Evolutionary conservation across 164 flowering plant genomes (phyloP).

Genomic region (Kingdonia uniflora): DNA sequence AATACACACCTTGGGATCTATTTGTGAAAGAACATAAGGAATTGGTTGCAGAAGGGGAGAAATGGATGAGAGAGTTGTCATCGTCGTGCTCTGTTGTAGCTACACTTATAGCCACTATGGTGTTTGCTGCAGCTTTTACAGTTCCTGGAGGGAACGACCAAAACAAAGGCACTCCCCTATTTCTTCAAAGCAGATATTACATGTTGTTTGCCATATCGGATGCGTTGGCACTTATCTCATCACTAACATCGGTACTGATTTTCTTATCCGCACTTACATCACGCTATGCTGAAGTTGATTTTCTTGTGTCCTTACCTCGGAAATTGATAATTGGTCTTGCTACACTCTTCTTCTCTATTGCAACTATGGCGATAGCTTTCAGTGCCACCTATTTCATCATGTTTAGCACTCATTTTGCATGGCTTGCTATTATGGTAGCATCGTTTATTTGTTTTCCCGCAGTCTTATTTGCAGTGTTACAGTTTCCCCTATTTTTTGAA

Average conservation of each 20-base stretch:
- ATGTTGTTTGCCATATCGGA: constrained; percentile 2
- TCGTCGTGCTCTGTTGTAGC: not conserved
- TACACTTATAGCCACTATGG: constrained; percentile 5
- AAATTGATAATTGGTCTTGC: constrained; percentile 2
- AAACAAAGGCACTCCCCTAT: constrained; percentile 1
- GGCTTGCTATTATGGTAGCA: not conserved
- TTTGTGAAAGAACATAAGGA: constrained; percentile 3
- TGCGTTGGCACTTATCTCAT: constrained; percentile 3
- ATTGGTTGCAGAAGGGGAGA: constrained; percentile 1
- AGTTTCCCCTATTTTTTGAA: constrained; percentile 5
- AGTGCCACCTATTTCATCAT: not conserved
- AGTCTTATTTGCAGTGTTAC: not conserved
- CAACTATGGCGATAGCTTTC: constrained; percentile 4
- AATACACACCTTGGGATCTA: not conserved
- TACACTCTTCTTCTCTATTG: constrained; percentile 4
- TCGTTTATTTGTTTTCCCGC: not conserved
- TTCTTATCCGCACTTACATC: constrained; percentile 3
- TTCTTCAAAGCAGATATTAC: not conserved
- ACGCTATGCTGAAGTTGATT: constrained; percentile 5
- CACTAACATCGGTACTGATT: not conserved
- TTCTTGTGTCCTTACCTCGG: not conserved
- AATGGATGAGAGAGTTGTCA: constrained; percentile 5
- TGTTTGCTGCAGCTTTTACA: constrained; percentile 9
- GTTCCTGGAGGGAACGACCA: constrained; percentile 2
- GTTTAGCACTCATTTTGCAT: not conserved